Evolutionary conservation across 805 yeast species (phyloP).

Genomic region (Ogataea allantospora): DNA sequence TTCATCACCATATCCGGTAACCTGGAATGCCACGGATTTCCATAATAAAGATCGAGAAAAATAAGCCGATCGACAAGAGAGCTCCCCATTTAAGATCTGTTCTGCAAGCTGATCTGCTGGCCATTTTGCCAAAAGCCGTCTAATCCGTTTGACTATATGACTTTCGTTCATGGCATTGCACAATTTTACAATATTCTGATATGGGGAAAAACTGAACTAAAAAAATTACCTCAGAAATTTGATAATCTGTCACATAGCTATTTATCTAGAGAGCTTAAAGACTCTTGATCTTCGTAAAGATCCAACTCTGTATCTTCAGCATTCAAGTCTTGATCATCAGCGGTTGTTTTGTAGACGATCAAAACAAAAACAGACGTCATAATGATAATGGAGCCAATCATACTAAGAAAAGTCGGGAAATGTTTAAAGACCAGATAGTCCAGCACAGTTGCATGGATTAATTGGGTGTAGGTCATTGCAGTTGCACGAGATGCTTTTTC

Average conservation of each 20-base stretch:
- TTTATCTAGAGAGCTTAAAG: slow-evolving; percentile 2
- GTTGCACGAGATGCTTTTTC: slow-evolving; percentile 78
- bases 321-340: slow-evolving; percentile 5
- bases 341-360: slow-evolving; percentile 46
- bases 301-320: slow-evolving; percentile 6
- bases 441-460: slow-evolving; percentile 76
- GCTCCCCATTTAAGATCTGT: slow-evolving; percentile 3
- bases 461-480: slow-evolving; percentile 70
- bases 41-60: slow-evolving; percentile 28
- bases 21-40: slow-evolving; percentile 20
- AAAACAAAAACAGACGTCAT: slow-evolving; percentile 62
- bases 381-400: slow-evolving; percentile 68
- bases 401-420: slow-evolving; percentile 66
- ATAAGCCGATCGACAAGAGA: slow-evolving; percentile 11
- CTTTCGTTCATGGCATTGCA: slow-evolving; percentile 4
- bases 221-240: neutral
- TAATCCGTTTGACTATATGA: slow-evolving; percentile 5
- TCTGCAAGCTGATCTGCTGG: slow-evolving; percentile 9
- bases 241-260: neutral
- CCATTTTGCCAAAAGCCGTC: slow-evolving; percentile 4
- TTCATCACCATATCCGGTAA: slow-evolving; percentile 12
- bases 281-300: neutral
- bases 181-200: slow-evolving; percentile 2
- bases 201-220: neutral
- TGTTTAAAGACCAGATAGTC: slow-evolving; percentile 72